Conservation (phyloP, 768 basidiomycete species). For the Phlebiopsis flavidoalba region DNA sequence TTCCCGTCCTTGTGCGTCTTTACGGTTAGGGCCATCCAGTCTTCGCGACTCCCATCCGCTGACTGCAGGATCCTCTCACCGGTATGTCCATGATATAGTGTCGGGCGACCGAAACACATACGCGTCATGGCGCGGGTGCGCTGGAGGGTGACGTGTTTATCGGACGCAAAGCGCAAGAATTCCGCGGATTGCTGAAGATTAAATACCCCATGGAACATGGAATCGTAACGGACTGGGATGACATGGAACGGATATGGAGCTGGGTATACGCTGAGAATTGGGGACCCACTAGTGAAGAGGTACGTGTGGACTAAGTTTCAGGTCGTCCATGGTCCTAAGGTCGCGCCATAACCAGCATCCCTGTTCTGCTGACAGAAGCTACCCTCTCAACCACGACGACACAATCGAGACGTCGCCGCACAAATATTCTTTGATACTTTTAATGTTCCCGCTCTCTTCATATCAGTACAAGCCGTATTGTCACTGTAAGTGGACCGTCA, state of each 20-base stretch:
- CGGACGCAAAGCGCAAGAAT: slow-evolving; percentile 91
- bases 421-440: slow-evolving; percentile 99
- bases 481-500: slow-evolving; percentile 64
- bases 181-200: slow-evolving; percentile 92
- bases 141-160: slow-evolving; percentile 97
- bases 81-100: slow-evolving; percentile 39
- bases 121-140: slow-evolving; percentile 93
- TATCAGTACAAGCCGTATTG: slow-evolving; percentile 94
- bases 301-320: slow-evolving; percentile 27
- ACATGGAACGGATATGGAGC: slow-evolving; percentile 99
- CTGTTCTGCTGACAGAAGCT: slow-evolving; percentile 94
- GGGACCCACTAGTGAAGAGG: slow-evolving; percentile 98
- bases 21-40: slow-evolving; percentile 27
- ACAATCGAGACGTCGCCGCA: slow-evolving; percentile 93
- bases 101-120: slow-evolving; percentile 95
- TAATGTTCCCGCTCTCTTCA: slow-evolving; percentile 97
- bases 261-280: slow-evolving; percentile 94
- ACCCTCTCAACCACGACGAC: slow-evolving; percentile 95
- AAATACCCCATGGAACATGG: slow-evolving; percentile 99
- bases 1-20: slow-evolving; percentile 94
- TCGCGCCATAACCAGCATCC: slow-evolving; percentile 66
- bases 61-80: slow-evolving; percentile 5
- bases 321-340: background rate
- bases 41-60: slow-evolving; percentile 10
- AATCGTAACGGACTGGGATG: slow-evolving; percentile 99